phyloP scores from a whole-genome alignment of 768 basidiomycete genomes.

The Mycena indigotica region DNA sequence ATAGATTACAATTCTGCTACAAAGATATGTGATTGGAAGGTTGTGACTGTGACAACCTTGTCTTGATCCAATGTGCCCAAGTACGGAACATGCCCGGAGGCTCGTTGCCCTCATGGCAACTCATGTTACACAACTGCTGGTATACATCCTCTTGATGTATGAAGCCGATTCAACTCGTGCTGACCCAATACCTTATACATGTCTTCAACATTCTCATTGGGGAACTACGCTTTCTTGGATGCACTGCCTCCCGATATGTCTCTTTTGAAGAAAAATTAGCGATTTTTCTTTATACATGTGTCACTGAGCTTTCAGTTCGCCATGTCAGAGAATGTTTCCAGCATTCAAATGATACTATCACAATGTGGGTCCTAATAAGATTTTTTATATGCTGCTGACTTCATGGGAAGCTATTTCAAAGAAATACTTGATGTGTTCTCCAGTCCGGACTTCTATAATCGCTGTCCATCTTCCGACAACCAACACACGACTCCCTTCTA shows the following conservation, averaged over 20 bases:
- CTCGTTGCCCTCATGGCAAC: neutral
- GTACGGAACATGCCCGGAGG: neutral
- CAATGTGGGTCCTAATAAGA: constrained; percentile 18
- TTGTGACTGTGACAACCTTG: neutral
- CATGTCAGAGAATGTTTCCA: constrained; percentile 24
- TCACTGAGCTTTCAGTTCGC: constrained; percentile 23
- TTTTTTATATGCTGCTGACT: neutral
- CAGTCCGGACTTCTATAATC: constrained; percentile 28
- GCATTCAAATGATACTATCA: constrained; percentile 19
- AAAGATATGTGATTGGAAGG: neutral
- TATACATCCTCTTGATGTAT: neutral
- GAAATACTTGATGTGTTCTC: constrained; percentile 30
- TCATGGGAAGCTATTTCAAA: constrained; percentile 35
- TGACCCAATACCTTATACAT: constrained; percentile 12
- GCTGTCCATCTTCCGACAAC: constrained; percentile 21
- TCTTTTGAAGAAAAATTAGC: constrained; percentile 26
- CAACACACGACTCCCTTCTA: constrained; percentile 20
- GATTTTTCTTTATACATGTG: constrained; percentile 31
- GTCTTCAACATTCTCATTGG: constrained; percentile 22
- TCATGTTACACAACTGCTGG: neutral
- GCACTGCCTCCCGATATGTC: constrained; percentile 13
- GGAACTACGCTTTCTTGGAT: constrained; percentile 8
- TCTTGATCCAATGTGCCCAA: neutral
- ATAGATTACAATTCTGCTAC: neutral
- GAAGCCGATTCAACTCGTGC: neutral